A percentile compares a stretch with the other conserved stretches of the same genome.
These are phyloP conservation scores for Cyclotella sp. DNA, from an alignment of 108 stramenopile genomes.

Conservation along the genomic window DNA sequence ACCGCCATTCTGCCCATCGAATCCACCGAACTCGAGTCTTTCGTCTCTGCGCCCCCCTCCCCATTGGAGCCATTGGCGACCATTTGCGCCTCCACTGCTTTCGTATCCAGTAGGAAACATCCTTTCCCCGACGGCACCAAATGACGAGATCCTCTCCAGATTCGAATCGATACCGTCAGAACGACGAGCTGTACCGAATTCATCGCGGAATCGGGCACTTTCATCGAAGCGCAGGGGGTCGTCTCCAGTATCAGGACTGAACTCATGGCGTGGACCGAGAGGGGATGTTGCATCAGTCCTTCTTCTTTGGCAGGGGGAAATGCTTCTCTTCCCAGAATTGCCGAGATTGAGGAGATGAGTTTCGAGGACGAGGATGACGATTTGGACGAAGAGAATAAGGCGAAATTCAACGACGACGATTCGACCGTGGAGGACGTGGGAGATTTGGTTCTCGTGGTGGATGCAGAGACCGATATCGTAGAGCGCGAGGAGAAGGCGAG, in stretches of 20 bases:
- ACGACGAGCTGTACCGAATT: not conserved
- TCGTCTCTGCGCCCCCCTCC: too few species aligned
- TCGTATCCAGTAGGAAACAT: too few species aligned
- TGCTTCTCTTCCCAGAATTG: not conserved
- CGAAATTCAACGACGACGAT: not conserved
- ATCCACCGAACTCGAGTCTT: too few species aligned
- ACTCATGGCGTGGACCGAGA: slow-evolving; percentile 6
- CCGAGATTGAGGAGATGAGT: not conserved
- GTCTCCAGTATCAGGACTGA: not conserved
- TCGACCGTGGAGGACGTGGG: not conserved
- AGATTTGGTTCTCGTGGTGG: too few species aligned
- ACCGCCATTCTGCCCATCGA: too few species aligned
- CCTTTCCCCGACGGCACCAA: too few species aligned
- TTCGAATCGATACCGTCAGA: not conserved
- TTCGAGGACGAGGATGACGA: slow-evolving; percentile 2
- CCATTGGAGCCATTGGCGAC: too few species aligned
- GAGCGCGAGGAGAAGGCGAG: too few species aligned
- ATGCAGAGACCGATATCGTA: too few species aligned
- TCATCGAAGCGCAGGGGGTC: not conserved
- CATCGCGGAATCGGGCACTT: not conserved
- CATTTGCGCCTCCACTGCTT: too few species aligned
- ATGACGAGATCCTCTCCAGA: slow-evolving; percentile 1
- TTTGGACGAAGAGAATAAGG: not conserved
- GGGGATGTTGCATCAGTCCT: slow-evolving; percentile 7
- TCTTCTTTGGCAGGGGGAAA: not conserved